Percentiles rank a stretch among this genome's conserved stretches.
These are phyloP conservation scores for Colletotrichum orbiculare DNA, from an alignment of 2,329 filamentous ascomycete genomes.

Conservation along the genomic window DNA sequence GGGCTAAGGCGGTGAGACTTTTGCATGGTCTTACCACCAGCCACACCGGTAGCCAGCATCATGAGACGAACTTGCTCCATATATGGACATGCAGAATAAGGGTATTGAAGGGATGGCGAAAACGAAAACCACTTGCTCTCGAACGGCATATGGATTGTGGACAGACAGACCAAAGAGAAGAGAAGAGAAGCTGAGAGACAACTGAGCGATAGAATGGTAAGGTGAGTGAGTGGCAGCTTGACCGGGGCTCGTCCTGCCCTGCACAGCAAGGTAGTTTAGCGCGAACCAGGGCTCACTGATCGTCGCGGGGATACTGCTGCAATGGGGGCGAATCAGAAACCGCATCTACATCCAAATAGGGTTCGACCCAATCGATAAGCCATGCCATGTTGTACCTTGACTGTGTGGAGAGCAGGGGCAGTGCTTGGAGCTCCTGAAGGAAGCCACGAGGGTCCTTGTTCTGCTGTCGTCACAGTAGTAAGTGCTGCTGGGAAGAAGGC, in stretches of 20 bases:
- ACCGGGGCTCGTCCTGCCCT: neutral
- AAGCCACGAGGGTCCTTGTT: conserved; percentile 31
- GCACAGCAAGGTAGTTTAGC: conserved; percentile 23
- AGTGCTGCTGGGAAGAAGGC: conserved; percentile 2
- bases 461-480: neutral
- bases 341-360: conserved; percentile 22
- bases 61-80: conserved; percentile 29
- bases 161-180: conserved; percentile 1
- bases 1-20: neutral
- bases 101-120: neutral
- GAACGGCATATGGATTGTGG: neutral
- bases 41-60: neutral
- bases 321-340: conserved; percentile 33
- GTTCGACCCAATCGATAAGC: conserved; percentile 32
- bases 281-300: conserved; percentile 34
- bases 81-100: conserved; percentile 16
- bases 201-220: conserved; percentile 2
- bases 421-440: conserved; percentile 2
- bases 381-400: neutral
- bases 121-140: neutral
- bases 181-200: conserved; percentile 5
- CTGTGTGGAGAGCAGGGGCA: conserved; percentile 20
- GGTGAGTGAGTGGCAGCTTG: conserved; percentile 9
- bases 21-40: conserved; percentile 6
- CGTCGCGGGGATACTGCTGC: conserved; percentile 34